Percentiles rank a stretch among this genome's conserved stretches.
Conservation (phyloP, 2,329 filamentous ascomycete genomes). For the Thelonectria olida region DNA sequence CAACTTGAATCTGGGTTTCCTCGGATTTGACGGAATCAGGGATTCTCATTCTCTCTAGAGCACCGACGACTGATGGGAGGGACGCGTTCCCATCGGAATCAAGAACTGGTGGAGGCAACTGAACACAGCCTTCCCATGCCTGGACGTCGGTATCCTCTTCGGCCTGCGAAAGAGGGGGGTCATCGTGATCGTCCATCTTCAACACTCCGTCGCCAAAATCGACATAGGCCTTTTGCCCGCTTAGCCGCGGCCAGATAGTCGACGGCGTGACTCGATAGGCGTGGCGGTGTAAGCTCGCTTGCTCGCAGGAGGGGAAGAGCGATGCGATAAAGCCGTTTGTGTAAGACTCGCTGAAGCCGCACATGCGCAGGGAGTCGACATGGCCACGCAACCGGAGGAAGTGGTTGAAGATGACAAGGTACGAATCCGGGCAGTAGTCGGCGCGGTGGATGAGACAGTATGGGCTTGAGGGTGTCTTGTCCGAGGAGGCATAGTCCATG, state of each 20-base stretch:
- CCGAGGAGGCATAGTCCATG: neutral
- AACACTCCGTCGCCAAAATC: slow-evolving; percentile 36
- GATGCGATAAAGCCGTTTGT: slow-evolving; percentile 39
- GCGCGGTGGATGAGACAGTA: slow-evolving; percentile 5
- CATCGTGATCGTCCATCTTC: slow-evolving; percentile 35
- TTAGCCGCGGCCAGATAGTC: slow-evolving; percentile 42
- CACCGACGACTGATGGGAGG: slow-evolving; percentile 28
- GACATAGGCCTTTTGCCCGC: slow-evolving; percentile 40
- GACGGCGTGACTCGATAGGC: slow-evolving; percentile 45
- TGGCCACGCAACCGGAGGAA: slow-evolving; percentile 42
- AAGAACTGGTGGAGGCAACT: slow-evolving; percentile 37
- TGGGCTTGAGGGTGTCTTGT: slow-evolving; percentile 2
- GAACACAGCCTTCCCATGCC: slow-evolving; percentile 36
- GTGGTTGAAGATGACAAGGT: slow-evolving; percentile 44
- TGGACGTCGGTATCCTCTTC: neutral
- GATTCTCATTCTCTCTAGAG: slow-evolving; percentile 27
- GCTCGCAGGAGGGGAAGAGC: slow-evolving; percentile 34
- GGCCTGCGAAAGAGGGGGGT: neutral
- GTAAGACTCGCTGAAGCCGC: slow-evolving; percentile 47
- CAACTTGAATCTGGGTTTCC: slow-evolving; percentile 14
- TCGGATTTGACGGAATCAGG: slow-evolving; percentile 3
- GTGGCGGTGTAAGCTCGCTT: slow-evolving; percentile 10
- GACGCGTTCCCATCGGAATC: slow-evolving; percentile 20
- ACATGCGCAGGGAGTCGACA: slow-evolving; percentile 46
- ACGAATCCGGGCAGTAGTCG: slow-evolving; percentile 44